Percentiles rank a stretch among this genome's conserved stretches.
These are phyloP conservation scores for Colletotrichum sp. DNA, from an alignment of 2,329 filamentous ascomycete species.

Conservation along the genomic window DNA sequence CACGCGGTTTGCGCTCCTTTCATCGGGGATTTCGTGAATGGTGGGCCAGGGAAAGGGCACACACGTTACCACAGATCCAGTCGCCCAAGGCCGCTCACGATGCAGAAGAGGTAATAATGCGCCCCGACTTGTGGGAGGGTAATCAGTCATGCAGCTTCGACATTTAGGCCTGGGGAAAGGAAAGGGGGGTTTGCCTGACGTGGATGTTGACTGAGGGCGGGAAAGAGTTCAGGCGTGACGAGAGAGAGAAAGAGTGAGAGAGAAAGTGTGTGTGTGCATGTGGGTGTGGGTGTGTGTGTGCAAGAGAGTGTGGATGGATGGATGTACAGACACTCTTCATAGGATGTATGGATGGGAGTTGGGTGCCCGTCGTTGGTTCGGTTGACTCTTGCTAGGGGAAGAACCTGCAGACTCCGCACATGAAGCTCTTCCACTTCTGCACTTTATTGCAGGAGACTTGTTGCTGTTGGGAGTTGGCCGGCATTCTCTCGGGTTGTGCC, in stretches of 20 bases:
- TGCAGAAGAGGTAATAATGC: conserved; percentile 4
- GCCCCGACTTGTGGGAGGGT: not conserved
- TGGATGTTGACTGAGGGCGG: not conserved
- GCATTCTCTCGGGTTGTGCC: conserved; percentile 17
- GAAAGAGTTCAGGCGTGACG: not conserved
- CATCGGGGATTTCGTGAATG: conserved; percentile 3
- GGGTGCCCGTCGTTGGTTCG: conserved; percentile 10
- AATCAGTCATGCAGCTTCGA: not conserved
- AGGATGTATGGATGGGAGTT: not conserved
- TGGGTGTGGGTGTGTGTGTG: not conserved
- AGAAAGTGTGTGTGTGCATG: not conserved
- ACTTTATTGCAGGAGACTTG: conserved; percentile 13
- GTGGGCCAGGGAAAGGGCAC: not conserved
- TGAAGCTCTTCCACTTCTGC: conserved; percentile 16
- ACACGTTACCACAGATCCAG: not conserved
- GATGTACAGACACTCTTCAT: not conserved
- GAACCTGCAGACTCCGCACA: conserved; percentile 5
- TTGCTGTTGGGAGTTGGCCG: conserved; percentile 5
- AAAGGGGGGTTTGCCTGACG: not conserved
- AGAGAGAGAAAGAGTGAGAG: not conserved
- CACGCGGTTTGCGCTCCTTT: not conserved
- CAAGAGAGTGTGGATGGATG: not conserved
- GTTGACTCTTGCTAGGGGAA: not conserved
- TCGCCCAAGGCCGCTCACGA: not conserved
- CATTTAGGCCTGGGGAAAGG: not conserved